phyloP scores from a whole-genome alignment of 2,329 filamentous ascomycete species.

The Claviceps sp. region DNA sequence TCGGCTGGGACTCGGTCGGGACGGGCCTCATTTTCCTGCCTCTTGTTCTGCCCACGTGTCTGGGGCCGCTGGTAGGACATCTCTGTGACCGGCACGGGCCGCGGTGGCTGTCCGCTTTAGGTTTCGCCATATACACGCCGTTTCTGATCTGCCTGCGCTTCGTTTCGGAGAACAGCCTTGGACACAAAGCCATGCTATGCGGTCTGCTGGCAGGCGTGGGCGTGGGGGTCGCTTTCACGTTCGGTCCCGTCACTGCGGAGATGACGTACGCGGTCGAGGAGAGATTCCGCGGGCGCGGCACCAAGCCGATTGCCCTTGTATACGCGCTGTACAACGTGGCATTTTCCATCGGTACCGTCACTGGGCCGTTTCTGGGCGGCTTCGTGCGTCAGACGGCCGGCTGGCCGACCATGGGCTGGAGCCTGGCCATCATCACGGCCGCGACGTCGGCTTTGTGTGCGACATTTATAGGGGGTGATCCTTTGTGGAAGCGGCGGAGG shows the following conservation, averaged over 20 bases:
- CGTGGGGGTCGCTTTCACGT: constrained; percentile 17
- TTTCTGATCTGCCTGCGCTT: constrained; percentile 22
- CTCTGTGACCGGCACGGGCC: constrained; percentile 21
- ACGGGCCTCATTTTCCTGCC: constrained; percentile 23
- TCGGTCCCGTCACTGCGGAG: constrained; percentile 23
- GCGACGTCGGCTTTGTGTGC: constrained; percentile 15
- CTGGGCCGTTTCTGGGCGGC: constrained; percentile 22
- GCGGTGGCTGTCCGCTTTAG: constrained; percentile 20
- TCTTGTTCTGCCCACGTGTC: constrained; percentile 17
- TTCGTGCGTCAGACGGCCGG: constrained; percentile 19
- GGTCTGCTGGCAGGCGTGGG: constrained; percentile 19
- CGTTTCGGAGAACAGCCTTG: constrained; percentile 16
- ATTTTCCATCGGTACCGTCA: constrained; percentile 18
- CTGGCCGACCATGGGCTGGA: constrained; percentile 21
- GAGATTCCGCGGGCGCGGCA: constrained; percentile 6
- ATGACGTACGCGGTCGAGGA: constrained; percentile 20
- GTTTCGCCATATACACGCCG: constrained; percentile 19
- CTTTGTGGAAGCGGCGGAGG: constrained; percentile 11
- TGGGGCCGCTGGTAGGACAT: constrained; percentile 18
- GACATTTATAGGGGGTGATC: constrained; percentile 17
- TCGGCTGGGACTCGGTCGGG: constrained; percentile 21
- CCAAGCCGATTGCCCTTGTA: constrained; percentile 19
- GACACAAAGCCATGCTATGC: constrained; percentile 19
- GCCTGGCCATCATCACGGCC: constrained; percentile 15
- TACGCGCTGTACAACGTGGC: constrained; percentile 24